Evolutionary conservation across 2,329 filamentous ascomycete genomes (phyloP).

Genomic region (Torrubiella hemipterigena): DNA sequence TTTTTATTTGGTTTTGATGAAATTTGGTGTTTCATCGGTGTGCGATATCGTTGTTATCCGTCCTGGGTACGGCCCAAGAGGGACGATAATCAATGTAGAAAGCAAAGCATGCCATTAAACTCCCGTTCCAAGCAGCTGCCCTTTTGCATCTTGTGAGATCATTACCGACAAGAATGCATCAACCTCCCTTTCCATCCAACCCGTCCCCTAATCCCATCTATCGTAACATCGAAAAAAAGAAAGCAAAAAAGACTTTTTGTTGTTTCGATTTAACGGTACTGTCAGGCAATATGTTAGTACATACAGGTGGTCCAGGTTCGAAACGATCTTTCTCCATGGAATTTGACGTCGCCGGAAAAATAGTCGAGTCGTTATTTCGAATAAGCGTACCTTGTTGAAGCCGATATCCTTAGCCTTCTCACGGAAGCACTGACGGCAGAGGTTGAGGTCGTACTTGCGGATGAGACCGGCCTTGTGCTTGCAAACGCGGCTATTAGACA

Average conservation of each 20-base stretch:
- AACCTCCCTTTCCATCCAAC: slow-evolving; percentile 13
- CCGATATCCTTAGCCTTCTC: slow-evolving; percentile 63
- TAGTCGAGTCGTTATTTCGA: slow-evolving; percentile 2
- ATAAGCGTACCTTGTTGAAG: slow-evolving; percentile 52
- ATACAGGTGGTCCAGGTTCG: neutral
- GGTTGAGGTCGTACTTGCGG: slow-evolving; percentile 97
- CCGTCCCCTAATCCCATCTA: slow-evolving; percentile 10
- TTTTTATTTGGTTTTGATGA: too few species aligned
- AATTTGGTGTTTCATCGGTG: too few species aligned
- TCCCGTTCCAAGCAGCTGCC: slow-evolving; percentile 31
- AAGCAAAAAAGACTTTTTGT: slow-evolving; percentile 5
- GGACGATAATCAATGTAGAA: slow-evolving; percentile 29
- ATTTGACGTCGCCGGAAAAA: neutral
- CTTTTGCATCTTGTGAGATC: slow-evolving; percentile 24
- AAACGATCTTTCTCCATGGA: neutral
- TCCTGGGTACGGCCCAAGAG: slow-evolving; percentile 19
- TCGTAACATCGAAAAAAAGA: slow-evolving; percentile 9
- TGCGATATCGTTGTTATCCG: neutral
- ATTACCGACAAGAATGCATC: slow-evolving; percentile 9
- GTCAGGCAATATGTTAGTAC: slow-evolving; percentile 10
- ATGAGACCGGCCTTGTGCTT: slow-evolving; percentile 97
- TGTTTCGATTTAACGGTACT: slow-evolving; percentile 24
- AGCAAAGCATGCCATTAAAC: slow-evolving; percentile 32
- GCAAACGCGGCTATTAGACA: slow-evolving; percentile 47
- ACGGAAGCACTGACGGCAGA: slow-evolving; percentile 70